Base-by-base conservation (phyloP, 1,284 basidiomycete genomes). In the Cryptococcus floricola region DNA sequence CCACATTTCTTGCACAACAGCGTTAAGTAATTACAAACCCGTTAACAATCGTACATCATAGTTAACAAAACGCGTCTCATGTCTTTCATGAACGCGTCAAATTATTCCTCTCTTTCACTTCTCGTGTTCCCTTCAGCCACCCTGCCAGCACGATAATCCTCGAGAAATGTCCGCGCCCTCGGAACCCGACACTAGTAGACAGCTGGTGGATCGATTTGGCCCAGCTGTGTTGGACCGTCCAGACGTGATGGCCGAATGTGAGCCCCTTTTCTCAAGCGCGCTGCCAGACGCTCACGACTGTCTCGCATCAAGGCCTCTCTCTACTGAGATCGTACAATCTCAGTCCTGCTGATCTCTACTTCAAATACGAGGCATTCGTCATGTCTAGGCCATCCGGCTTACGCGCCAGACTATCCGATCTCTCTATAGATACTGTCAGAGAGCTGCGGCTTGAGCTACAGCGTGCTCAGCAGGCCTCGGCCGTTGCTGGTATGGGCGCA, bases 291-390 rank as follows among this genome's bases (percentile, higher is more conserved):
- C 44, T 19, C 44, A 46, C 25, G 16, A 25, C 23, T 39, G 31
- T n/a, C 56, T 53, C 31, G 52, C 44, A 2, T 31, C 1, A 56
- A 78, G 77, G 75, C 53, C 65, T 77, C 5, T 75, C 76, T 4
- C 75, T 78, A 6, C 57, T 71, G 14, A 66, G 74, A 1, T 47
- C 75, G 13, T 79, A 77, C 64, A 63, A 64, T 41, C 67, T 80
- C 13, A 60, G 67, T 16, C 65, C 78, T 9, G 56, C 70, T 34
- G 73, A 75, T 50, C 68, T 80, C 18, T 78, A 66, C 63, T 80
- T 69, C 74, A 79, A 79, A 60, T 78, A 78, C 66, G 78, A 80
- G 60, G 78, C 78, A 2, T 78, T 78, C 57, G 64, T 78, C 31
- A 60, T 79, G 53, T 73, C 74, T 19, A 66, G 72, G 9, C 71